Conservation (phyloP, 768 basidiomycete species). For the Strobilomyces echinocephalus region DNA sequence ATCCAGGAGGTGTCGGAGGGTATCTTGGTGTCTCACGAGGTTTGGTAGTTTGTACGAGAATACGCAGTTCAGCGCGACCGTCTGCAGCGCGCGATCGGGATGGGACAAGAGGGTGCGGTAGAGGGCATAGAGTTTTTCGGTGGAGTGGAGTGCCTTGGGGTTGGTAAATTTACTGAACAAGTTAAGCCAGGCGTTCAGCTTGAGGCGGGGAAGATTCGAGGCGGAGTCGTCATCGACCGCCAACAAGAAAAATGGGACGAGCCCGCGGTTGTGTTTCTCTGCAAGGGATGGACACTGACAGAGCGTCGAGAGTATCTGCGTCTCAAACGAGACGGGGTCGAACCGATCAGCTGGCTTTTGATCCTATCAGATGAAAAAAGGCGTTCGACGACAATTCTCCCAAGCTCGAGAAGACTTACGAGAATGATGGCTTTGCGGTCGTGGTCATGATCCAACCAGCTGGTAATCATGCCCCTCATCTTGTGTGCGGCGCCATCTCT, state of each 20-base stretch:
- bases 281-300: constrained; percentile 66
- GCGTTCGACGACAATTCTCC: neutral
- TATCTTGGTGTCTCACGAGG: constrained; percentile 53
- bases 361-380: constrained; percentile 24
- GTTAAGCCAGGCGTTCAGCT: constrained; percentile 71
- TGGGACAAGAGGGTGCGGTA: constrained; percentile 79
- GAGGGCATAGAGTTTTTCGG: constrained; percentile 56
- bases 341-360: constrained; percentile 52
- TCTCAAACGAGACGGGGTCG: constrained; percentile 72
- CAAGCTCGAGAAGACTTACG: constrained; percentile 22
- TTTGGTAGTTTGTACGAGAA: constrained; percentile 73
- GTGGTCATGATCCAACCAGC: constrained; percentile 40
- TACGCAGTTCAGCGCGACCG: constrained; percentile 69
- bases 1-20: constrained; percentile 68
- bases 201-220: constrained; percentile 49
- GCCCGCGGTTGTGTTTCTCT: constrained; percentile 83
- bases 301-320: constrained; percentile 69
- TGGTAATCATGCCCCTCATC: constrained; percentile 42
- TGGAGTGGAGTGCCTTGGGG: constrained; percentile 80
- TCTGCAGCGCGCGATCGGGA: constrained; percentile 77
- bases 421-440: constrained; percentile 31
- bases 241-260: constrained; percentile 80
- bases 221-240: constrained; percentile 28
- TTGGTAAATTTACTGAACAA: constrained; percentile 89
- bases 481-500: constrained; percentile 70